Percentiles rank a stretch among this genome's conserved stretches.
phyloP scores from a whole-genome alignment of 345 rosid genomes.

The Eucalyptus tenuipes region DNA sequence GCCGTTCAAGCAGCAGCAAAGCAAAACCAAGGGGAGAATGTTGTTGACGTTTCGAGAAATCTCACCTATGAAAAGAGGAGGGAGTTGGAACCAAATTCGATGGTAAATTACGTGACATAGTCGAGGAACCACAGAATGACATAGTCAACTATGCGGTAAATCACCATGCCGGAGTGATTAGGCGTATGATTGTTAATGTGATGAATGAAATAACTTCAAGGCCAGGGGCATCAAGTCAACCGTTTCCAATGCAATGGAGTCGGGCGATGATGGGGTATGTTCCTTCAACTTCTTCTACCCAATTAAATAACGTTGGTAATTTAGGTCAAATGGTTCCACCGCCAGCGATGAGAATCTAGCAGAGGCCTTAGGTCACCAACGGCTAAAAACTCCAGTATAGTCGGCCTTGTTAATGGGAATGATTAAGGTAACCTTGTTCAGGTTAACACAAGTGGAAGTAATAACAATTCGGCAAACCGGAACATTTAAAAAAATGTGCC shows the following conservation, averaged over 20 bases:
- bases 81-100: background rate
- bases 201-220: background rate
- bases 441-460: background rate
- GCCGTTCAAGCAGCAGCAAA: background rate
- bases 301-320: background rate
- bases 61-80: background rate
- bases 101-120: rapidly evolving
- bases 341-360: background rate
- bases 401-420: background rate
- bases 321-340: background rate
- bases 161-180: background rate
- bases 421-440: background rate
- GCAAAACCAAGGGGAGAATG: background rate
- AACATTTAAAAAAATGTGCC: background rate
- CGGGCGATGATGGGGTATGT: background rate
- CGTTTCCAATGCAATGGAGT: background rate
- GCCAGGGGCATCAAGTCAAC: background rate
- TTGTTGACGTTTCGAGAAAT: background rate
- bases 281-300: background rate
- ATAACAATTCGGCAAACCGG: background rate
- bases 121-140: background rate
- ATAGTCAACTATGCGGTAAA: background rate
- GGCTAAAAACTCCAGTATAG: background rate
- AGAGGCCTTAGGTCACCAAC: background rate
- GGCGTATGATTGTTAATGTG: background rate